Evolutionary conservation across 306 rosid genomes (phyloP).

Genomic region (Acacia crassicarpa): DNA sequence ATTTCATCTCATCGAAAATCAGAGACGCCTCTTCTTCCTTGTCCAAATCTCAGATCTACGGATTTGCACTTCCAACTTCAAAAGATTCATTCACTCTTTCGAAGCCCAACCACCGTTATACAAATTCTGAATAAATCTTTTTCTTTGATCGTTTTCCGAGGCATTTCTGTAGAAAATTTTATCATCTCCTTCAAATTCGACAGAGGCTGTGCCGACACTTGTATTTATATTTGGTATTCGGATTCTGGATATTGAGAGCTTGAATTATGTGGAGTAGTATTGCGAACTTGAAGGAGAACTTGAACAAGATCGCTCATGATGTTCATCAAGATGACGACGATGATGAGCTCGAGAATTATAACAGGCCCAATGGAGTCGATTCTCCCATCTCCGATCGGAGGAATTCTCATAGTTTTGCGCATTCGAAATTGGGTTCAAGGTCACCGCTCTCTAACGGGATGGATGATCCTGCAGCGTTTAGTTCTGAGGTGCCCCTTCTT

Average conservation of each 20-base stretch:
- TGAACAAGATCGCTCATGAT: conserved; percentile 71
- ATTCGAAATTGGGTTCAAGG: conserved; percentile 39
- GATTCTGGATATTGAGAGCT: background rate
- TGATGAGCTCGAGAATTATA: conserved; percentile 47
- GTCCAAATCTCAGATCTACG: conserved; percentile 35
- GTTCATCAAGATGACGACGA: conserved; percentile 60
- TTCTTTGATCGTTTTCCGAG: background rate
- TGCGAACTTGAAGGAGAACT: conserved; percentile 71
- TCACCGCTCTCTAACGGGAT: conserved; percentile 62
- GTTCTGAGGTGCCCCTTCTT: conserved; percentile 55
- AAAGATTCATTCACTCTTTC: conserved; percentile 27
- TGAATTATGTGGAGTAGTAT: conserved; percentile 63
- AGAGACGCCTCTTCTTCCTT: background rate
- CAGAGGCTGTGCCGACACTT: background rate
- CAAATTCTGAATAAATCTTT: background rate
- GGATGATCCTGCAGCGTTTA: conserved; percentile 32
- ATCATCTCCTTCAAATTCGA: background rate
- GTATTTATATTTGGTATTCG: background rate
- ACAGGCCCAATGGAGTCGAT: conserved; percentile 35
- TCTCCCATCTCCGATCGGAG: conserved; percentile 71
- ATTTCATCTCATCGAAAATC: background rate
- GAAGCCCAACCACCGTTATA: background rate
- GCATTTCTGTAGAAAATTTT: background rate
- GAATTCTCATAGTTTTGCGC: conserved; percentile 60
- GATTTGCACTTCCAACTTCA: conserved; percentile 18